Evolutionary conservation across 768 basidiomycete species (phyloP).

Genomic region (Rickenella mellea): DNA sequence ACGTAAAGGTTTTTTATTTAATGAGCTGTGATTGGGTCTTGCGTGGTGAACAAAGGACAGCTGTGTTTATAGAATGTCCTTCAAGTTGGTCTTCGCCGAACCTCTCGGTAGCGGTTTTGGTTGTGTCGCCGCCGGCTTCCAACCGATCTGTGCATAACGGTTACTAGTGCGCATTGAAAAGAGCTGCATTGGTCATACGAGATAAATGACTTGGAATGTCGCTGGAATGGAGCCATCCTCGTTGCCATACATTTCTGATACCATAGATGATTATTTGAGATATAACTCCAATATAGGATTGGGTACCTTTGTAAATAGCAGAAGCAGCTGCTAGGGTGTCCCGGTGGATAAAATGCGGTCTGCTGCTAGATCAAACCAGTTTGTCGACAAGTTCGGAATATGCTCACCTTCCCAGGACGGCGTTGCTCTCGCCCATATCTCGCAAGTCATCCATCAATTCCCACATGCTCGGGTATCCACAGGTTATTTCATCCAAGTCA

Average conservation of each 20-base stretch:
- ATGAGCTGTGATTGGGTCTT: not conserved
- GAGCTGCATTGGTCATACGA: conserved; percentile 40
- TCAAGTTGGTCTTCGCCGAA: conserved; percentile 48
- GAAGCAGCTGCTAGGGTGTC: conserved; percentile 89
- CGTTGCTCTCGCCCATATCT: conserved; percentile 95
- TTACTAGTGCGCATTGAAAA: no score
- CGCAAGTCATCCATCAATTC: conserved; percentile 89
- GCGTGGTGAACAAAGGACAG: not conserved
- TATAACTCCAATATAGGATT: not conserved
- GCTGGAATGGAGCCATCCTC: conserved; percentile 83
- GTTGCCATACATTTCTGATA: conserved; percentile 70
- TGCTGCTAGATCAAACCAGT: conserved; percentile 15
- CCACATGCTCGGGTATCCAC: conserved; percentile 92
- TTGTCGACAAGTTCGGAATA: not conserved
- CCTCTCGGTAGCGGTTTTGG: conserved; percentile 60
- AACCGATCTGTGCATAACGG: no score
- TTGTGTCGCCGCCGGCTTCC: conserved; percentile 66
- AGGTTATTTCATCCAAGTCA: conserved; percentile 86
- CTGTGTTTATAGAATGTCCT: conserved; percentile 41
- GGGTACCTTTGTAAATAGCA: conserved; percentile 82
- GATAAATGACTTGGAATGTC: conserved; percentile 93
- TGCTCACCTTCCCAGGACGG: conserved; percentile 69
- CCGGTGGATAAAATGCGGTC: conserved; percentile 60
- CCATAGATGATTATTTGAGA: not conserved
- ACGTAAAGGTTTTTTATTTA: no score